Conservation (phyloP, 2,329 filamentous ascomycete genomes). For the Aspergillus novoparasiticus region DNA sequence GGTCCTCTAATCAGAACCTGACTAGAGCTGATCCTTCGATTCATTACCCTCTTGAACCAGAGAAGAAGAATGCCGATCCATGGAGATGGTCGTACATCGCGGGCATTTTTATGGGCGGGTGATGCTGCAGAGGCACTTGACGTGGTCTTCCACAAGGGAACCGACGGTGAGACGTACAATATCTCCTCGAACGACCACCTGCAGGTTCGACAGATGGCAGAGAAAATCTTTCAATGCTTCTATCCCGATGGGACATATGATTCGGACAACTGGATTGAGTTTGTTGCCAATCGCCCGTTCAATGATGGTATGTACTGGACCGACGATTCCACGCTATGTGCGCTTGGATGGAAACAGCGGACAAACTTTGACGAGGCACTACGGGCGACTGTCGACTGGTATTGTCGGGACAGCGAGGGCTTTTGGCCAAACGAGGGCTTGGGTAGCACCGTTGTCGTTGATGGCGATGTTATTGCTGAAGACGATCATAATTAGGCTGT, state of each 20-base stretch:
- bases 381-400: constrained; percentile 69
- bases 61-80: constrained; percentile 72
- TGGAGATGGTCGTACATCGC: constrained; percentile 73
- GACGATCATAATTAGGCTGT: neutral
- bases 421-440: neutral
- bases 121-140: constrained; percentile 83
- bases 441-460: neutral
- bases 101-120: constrained; percentile 75
- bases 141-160: constrained; percentile 77
- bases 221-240: constrained; percentile 64
- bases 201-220: constrained; percentile 71
- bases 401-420: constrained; percentile 35
- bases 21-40: constrained; percentile 77
- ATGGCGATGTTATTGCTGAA: neutral
- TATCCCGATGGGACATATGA: constrained; percentile 54
- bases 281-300: constrained; percentile 76
- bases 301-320: constrained; percentile 75
- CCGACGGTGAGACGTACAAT: constrained; percentile 77
- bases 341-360: constrained; percentile 70
- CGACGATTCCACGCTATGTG: constrained; percentile 67
- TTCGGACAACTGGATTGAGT: constrained; percentile 68
- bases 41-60: constrained; percentile 69
- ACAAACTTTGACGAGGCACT: constrained; percentile 67
- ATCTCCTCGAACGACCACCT: constrained; percentile 78
- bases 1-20: neutral